Evolutionary conservation across 2,329 filamentous ascomycete species (phyloP).

Genomic region (Stylonectria norvegica): DNA sequence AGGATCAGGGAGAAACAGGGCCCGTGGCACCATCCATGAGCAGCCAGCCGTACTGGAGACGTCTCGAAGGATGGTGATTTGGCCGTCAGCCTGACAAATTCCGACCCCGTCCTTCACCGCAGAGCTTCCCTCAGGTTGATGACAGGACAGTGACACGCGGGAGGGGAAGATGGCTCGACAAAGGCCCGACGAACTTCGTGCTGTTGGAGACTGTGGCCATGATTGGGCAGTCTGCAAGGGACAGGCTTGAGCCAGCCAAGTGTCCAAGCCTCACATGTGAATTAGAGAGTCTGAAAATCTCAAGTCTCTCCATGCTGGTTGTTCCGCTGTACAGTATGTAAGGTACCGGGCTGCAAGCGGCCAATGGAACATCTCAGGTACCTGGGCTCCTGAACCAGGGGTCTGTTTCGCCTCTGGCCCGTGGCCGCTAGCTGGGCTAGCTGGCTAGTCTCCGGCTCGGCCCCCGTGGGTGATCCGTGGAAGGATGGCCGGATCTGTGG

Average conservation of each 20-base stretch:
- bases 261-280: too few relatives aligned
- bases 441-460: too few relatives aligned
- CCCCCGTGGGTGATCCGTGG: neutral
- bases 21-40: constrained; percentile 20
- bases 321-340: constrained; percentile 22
- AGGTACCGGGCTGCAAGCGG: constrained; percentile 22
- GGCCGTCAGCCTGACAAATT: too few relatives aligned
- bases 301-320: too few relatives aligned
- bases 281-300: too few relatives aligned
- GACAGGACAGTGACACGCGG: too few relatives aligned
- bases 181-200: constrained; percentile 16
- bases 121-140: too few relatives aligned
- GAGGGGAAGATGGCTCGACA: too few relatives aligned
- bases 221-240: constrained; percentile 26
- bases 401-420: too few relatives aligned
- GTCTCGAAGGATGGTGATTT: too few relatives aligned
- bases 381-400: constrained; percentile 18
- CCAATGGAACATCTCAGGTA: constrained; percentile 28
- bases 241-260: constrained; percentile 19
- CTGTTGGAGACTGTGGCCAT: constrained; percentile 12
- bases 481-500: neutral
- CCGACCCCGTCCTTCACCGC: too few relatives aligned
- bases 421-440: too few relatives aligned
- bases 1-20: constrained; percentile 7
- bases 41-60: constrained; percentile 11